Evolutionary conservation across 2,329 filamentous ascomycete species (phyloP).

Genomic region (Cladophialophora yegresii): DNA sequence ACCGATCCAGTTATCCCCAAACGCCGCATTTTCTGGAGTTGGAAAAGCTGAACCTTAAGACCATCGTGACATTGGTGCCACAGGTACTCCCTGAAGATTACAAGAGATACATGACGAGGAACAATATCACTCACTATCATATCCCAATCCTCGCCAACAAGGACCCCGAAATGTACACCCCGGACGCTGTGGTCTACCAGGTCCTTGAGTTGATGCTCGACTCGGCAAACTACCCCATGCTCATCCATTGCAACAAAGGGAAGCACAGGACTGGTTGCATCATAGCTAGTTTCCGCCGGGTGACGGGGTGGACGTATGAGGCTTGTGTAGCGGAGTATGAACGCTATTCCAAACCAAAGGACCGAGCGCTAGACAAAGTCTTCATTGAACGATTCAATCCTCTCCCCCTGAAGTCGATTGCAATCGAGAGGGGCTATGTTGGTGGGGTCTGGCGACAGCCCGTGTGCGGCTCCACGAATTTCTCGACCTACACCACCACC

Average conservation of each 20-base stretch:
- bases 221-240: conserved; percentile 71
- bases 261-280: conserved; percentile 91
- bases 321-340: conserved; percentile 72
- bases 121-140: conserved; percentile 70
- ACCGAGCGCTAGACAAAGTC: conserved; percentile 43
- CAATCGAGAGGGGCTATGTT: conserved; percentile 35
- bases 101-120: conserved; percentile 62
- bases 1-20: conserved; percentile 78
- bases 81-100: conserved; percentile 53
- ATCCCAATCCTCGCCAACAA: conserved; percentile 88
- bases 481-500: conserved; percentile 35
- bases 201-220: conserved; percentile 74
- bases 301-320: conserved; percentile 66
- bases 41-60: conserved; percentile 68
- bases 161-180: conserved; percentile 65
- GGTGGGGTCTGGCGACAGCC: conserved; percentile 35
- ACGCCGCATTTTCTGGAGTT: conserved; percentile 71
- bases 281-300: conserved; percentile 74
- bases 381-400: conserved; percentile 36
- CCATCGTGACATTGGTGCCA: conserved; percentile 63
- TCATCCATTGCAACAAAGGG: conserved; percentile 93
- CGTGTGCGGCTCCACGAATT: conserved; percentile 26
- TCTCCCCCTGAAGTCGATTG: conserved; percentile 32
- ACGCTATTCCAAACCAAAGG: conserved; percentile 58
- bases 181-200: conserved; percentile 65